Evolutionary conservation across 2,329 filamentous ascomycete species (phyloP).

Genomic region (Curvularia hawaiiensis): DNA sequence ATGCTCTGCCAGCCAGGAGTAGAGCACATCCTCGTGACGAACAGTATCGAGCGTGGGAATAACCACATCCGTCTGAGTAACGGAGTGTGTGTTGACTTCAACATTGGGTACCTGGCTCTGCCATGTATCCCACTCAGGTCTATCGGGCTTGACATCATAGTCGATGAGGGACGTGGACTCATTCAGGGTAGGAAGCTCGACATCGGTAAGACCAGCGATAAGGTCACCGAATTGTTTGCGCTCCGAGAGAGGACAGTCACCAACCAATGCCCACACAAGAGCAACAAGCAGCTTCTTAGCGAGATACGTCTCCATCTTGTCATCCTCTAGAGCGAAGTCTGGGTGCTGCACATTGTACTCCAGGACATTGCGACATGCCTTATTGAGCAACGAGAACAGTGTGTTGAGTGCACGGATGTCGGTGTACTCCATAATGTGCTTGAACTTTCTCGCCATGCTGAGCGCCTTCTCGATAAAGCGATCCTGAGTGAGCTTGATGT

Average conservation of each 20-base stretch:
- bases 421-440: conserved; percentile 99
- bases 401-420: conserved; percentile 88
- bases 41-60: conserved; percentile 98
- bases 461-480: conserved; percentile 81
- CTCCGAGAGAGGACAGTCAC: conserved; percentile 87
- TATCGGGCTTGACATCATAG: conserved; percentile 86
- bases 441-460: conserved; percentile 75
- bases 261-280: conserved; percentile 93
- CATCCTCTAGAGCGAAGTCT: conserved; percentile 89
- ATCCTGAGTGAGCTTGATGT: conserved; percentile 75
- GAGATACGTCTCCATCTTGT: conserved; percentile 87
- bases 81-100: conserved; percentile 97
- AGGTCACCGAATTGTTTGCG: conserved; percentile 89
- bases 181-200: conserved; percentile 81
- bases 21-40: conserved; percentile 97
- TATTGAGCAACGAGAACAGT: conserved; percentile 93
- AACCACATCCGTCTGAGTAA: conserved; percentile 97
- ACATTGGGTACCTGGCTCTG: conserved; percentile 92
- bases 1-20: conserved; percentile 98
- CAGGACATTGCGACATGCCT: conserved; percentile 86
- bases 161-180: conserved; percentile 89
- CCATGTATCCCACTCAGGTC: conserved; percentile 90
- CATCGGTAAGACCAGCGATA: conserved; percentile 79
- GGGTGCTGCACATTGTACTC: conserved; percentile 95
- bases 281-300: conserved; percentile 94